Evolutionary conservation across 2,329 filamentous ascomycete species (phyloP), one percentile per base, ranked within the genome.

Genomic region (Alternaria alternata): DNA sequence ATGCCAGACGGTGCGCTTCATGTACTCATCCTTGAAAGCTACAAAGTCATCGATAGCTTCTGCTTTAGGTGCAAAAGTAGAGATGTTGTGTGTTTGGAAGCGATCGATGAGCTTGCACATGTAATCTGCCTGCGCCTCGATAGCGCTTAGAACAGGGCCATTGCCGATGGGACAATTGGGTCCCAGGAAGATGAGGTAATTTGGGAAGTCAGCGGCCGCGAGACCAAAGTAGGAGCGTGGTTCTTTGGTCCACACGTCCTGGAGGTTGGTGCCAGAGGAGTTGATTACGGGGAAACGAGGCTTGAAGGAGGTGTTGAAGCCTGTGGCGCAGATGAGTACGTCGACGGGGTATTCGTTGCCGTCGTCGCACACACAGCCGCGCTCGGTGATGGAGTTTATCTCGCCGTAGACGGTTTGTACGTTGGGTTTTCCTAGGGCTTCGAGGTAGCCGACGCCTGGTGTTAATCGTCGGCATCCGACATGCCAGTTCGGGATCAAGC

Each of bases 21-120:
- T 82, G 70, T 81, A 83, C 9, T 70, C 63, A 57, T 83, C 80
- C 42, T 81, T 81, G 73, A 81, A 79, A 4, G 75, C 75, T 57
- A 83, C 79, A 70, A 87, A 87, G 61, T 87, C 86, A 11, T 74
- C 71, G 7, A 86, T 81, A 3, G 71, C 82, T 18, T 79, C 79
- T 1, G 74, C 68, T 65, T 83, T 84, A 11, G 85, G 80, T 8
- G 79, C 70, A 18, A 75, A 80, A 5, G 79, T 75, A 5, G 71
- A 69, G 55, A 86, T 82, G 69, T 82, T 80, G 67, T 84, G 76
- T 3, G 80, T 83, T 68, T 85, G 81, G 65, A 80, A 82, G 39
- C 82, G 80, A 71, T 84, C 80, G 59, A 86, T 80, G 39, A 84
- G 68, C 63, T 83, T 81, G 64, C 81, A 79, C 63, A 85, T 80